phyloP scores from a whole-genome alignment of 345 rosid species.

The Microcos paniculata region DNA sequence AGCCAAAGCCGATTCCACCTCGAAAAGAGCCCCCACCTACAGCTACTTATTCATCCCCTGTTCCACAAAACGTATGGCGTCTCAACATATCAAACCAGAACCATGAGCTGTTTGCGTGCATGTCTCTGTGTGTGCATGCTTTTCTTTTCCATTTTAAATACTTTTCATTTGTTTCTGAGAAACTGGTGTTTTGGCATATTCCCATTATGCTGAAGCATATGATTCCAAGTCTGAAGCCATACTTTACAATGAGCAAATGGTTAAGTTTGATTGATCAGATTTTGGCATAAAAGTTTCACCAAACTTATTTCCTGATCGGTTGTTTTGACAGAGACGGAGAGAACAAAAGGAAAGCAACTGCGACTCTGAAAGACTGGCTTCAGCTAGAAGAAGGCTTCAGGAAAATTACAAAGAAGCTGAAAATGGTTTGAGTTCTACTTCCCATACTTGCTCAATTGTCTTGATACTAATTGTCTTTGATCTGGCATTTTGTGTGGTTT shows the following conservation, averaged over 20 bases:
- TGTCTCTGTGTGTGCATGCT: not conserved
- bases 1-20: constrained; percentile 40
- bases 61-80: constrained; percentile 40
- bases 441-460: not conserved
- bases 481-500: constrained; percentile 17
- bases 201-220: not conserved
- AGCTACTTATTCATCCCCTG: constrained; percentile 48
- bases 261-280: not conserved
- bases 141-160: no score
- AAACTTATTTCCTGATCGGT: not conserved
- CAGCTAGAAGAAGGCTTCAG: constrained; percentile 81
- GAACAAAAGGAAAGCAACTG: constrained; percentile 55
- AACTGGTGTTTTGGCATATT: not conserved
- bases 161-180: not conserved
- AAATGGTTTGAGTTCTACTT: constrained; percentile 52
- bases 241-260: not conserved
- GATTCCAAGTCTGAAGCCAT: not conserved
- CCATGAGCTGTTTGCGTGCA: not conserved
- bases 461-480: constrained; percentile 11
- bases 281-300: not conserved
- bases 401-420: constrained; percentile 78
- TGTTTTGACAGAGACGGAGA: constrained; percentile 58
- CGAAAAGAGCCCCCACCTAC: constrained; percentile 55
- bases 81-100: not conserved
- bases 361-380: constrained; percentile 61